Base-by-base conservation (phyloP, 2,329 filamentous ascomycete species). In the Iodosphaeria phyllophila region DNA sequence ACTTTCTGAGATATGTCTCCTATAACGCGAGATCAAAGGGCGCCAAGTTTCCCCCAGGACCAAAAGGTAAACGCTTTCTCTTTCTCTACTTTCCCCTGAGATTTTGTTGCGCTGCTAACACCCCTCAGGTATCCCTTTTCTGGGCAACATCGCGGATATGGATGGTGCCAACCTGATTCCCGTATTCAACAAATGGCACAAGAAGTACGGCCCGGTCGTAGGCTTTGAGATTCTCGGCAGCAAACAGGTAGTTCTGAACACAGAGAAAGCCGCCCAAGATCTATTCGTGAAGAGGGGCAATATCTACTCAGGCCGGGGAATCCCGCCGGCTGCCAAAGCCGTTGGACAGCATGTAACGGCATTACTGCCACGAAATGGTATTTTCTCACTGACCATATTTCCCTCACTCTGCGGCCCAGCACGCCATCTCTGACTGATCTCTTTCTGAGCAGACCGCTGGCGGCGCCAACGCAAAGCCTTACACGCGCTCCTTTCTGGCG, bases 211-310 rank as follows among this genome's bases (percentile, higher is more conserved):
- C 5, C 18, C 23, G 8, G 25, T 28, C 13, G 18, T 13, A 3
- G 14, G 16, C n/a, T 25, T 25, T 19, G 8, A 13, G 16, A 18
- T 20, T 4, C 12, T 28, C 8, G 26, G 26, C 16, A n/a, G 19
- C 8, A 28, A 28, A 16, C 26, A 28, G 16, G 22, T 28, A 9
- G 17, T 28, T 16, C 26, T 28, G 7, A 15, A 12, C 3, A 14
- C 14, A 8, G 18, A 22, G 8, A 22, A 27, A 14, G 13, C n/a
- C 4, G 20, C 20, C 8, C 25, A 26, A 9, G 24, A 26, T 8
- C 27, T 29, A 12, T 26, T 29, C 16, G 27, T 26, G 13, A 26
- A 25, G 13, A 22, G 23, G 7, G 27, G 27, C 5, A 25, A 24
- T 13, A 26, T 18, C 9, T 22, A 26, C 6, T 26, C 24, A 8